Evolutionary conservation across 192 early-diverging fungal genomes (phyloP).

Genomic region (Coemansia sp.): DNA sequence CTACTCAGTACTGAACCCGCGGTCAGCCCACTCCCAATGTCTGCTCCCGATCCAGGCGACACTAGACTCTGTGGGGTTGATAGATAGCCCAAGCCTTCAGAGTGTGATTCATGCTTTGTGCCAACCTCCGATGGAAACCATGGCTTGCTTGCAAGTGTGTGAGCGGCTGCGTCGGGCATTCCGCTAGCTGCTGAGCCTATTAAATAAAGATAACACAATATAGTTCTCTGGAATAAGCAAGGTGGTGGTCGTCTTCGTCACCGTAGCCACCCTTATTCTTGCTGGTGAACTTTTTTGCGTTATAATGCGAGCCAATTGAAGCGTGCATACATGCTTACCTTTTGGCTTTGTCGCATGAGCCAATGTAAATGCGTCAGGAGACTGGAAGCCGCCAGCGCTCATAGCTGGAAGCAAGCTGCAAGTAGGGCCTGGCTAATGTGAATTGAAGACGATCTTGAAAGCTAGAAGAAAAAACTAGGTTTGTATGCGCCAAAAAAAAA

Average conservation of each 20-base stretch:
- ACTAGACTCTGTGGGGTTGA: conserved; percentile 33
- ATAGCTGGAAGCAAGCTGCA: conserved; percentile 24
- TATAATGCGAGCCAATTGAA: neutral
- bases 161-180: conserved; percentile 1
- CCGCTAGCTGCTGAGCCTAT: neutral
- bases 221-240: neutral
- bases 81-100: conserved; percentile 13
- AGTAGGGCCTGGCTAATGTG: neutral
- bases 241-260: neutral
- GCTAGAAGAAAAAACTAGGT: neutral
- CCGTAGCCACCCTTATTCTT: no score
- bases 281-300: neutral
- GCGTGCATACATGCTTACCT: conserved; percentile 3
- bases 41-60: conserved; percentile 23
- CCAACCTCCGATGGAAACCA: neutral
- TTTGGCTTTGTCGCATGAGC: conserved; percentile 16
- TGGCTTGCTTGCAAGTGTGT: conserved; percentile 7
- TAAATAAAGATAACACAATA: neutral
- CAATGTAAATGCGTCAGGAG: conserved; percentile 30
- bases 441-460: neutral
- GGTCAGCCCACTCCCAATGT: neutral
- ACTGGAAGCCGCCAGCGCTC: conserved; percentile 44
- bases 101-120: neutral
- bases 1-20: neutral
- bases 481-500: neutral